A percentile compares a stretch with the other conserved stretches of the same genome.
Evolutionary conservation across 306 rosid species (phyloP).

Genomic region (Mimosa bimucronata): DNA sequence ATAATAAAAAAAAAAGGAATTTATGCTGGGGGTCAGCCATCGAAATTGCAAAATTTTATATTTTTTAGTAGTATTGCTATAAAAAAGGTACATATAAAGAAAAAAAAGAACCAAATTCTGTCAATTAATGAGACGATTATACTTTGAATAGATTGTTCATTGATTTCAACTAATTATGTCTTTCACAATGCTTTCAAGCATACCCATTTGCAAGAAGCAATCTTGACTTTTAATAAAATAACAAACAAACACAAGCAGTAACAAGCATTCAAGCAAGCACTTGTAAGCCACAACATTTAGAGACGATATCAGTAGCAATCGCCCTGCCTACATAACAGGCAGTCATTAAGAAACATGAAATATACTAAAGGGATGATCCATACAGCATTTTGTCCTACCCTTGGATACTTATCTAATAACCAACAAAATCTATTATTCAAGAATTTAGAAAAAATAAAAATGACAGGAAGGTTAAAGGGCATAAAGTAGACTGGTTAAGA

Average conservation of each 20-base stretch:
- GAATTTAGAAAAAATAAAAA: conserved; percentile 3
- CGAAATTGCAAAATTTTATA: not conserved
- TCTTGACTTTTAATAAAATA: not conserved
- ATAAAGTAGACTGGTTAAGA: not conserved
- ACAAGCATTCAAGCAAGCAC: not conserved
- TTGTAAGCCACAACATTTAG: not conserved
- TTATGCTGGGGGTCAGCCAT: not conserved
- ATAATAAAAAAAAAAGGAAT: not conserved
- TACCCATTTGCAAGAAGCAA: not conserved
- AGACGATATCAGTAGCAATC: not conserved
- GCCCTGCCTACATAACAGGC: not conserved
- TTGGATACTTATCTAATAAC: not conserved
- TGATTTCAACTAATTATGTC: not conserved
- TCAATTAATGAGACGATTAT: not conserved
- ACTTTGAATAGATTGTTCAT: not conserved
- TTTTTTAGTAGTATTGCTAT: not conserved
- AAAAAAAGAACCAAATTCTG: not conserved
- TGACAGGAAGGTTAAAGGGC: not conserved
- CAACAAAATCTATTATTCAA: not conserved
- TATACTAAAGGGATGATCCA: not conserved
- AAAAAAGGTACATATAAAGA: not conserved
- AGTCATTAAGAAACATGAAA: not conserved
- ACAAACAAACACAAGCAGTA: not conserved
- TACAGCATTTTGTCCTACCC: not conserved
- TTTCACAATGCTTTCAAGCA: not conserved